These are phyloP conservation scores for Didymella glomerata DNA, from an alignment of 2,329 filamentous ascomycete genomes.

Conservation along the genomic window DNA sequence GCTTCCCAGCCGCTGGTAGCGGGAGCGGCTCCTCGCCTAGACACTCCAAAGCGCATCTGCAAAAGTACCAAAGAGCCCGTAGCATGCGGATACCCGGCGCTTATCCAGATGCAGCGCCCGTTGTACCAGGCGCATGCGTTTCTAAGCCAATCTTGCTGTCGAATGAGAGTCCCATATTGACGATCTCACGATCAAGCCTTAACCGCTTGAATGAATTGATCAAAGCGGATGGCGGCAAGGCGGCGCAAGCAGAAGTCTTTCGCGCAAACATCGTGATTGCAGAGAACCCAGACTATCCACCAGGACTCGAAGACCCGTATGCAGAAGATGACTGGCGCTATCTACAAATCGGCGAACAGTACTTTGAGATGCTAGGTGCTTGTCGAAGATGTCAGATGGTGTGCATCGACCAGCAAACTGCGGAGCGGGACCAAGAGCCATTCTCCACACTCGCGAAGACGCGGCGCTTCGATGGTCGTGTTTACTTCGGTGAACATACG, in stretches of 20 bases:
- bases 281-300: slow-evolving; percentile 51
- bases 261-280: slow-evolving; percentile 86
- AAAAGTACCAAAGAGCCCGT: slow-evolving; percentile 54
- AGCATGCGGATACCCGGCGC: slow-evolving; percentile 59
- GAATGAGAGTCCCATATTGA: slow-evolving; percentile 92
- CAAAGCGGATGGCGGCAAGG: slow-evolving; percentile 65
- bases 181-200: slow-evolving; percentile 82
- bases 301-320: slow-evolving; percentile 68
- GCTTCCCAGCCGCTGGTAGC: slow-evolving; percentile 73
- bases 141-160: slow-evolving; percentile 75
- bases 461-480: slow-evolving; percentile 80
- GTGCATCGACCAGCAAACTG: slow-evolving; percentile 87
- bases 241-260: slow-evolving; percentile 77
- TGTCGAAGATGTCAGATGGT: slow-evolving; percentile 97
- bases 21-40: slow-evolving; percentile 64
- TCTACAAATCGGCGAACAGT: slow-evolving; percentile 70
- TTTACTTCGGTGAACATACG: slow-evolving; percentile 86
- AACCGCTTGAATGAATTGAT: slow-evolving; percentile 80
- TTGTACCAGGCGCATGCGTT: slow-evolving; percentile 60
- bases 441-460: slow-evolving; percentile 90
- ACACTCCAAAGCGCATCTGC: slow-evolving; percentile 75
- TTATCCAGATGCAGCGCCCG: slow-evolving; percentile 59
- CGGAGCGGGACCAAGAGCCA: slow-evolving; percentile 80
- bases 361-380: slow-evolving; percentile 77
- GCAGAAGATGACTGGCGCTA: slow-evolving; percentile 80